phyloP scores from a whole-genome alignment of 768 basidiomycete species.

The Lactifluus echinatus region DNA sequence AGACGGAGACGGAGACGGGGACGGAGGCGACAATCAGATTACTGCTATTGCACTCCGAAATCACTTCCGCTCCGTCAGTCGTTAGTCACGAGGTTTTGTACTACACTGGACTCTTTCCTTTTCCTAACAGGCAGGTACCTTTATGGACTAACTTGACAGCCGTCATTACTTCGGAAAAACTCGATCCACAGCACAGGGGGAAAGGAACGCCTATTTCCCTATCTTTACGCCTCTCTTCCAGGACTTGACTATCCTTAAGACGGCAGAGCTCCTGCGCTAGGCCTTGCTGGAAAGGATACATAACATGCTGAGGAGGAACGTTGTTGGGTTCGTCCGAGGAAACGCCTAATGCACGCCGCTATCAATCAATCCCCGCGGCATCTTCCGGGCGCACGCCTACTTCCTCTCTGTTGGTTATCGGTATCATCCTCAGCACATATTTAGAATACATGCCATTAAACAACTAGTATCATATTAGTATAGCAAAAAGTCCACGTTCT shows the following conservation, averaged over 20 bases:
- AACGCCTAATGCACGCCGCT: background rate
- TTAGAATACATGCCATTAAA: too few relatives aligned
- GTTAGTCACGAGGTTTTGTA: background rate
- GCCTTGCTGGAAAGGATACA: background rate
- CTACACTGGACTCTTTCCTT: too few relatives aligned
- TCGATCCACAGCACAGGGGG: background rate
- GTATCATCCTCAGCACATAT: too few relatives aligned
- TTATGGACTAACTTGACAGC: background rate
- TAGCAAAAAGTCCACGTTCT: too few relatives aligned
- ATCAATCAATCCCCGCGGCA: background rate
- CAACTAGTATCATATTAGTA: too few relatives aligned
- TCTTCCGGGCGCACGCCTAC: background rate
- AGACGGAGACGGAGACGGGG: background rate
- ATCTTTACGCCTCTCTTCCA: too few relatives aligned
- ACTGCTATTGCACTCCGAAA: background rate
- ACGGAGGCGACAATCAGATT: background rate
- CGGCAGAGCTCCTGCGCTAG: too few relatives aligned
- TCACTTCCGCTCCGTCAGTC: background rate
- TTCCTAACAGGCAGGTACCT: too few relatives aligned
- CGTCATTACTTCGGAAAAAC: background rate
- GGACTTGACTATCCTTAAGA: too few relatives aligned
- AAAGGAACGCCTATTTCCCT: too few relatives aligned
- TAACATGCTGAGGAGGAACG: background rate
- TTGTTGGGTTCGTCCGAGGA: background rate
- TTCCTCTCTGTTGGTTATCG: too few relatives aligned